phyloP scores from a whole-genome alignment of 106 monocot species.

The Xerophyta viscosa region DNA sequence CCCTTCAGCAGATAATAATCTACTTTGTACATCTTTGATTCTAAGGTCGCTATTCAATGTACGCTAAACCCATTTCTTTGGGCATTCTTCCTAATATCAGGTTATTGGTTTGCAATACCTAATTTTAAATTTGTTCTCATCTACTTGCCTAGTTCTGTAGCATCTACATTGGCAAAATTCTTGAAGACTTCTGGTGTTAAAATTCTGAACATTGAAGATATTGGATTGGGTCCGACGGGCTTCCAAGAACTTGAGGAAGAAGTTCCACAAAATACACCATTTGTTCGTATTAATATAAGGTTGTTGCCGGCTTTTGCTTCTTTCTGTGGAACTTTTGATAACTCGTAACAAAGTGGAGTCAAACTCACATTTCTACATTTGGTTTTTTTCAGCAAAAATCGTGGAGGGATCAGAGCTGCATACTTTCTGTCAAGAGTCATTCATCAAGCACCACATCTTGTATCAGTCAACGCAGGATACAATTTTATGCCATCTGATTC shows the following conservation, averaged over 20 bases:
- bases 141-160: constrained; percentile 55
- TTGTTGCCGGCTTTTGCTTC: constrained; percentile 10
- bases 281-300: constrained; percentile 76
- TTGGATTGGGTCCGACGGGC: constrained; percentile 63
- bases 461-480: constrained; percentile 44
- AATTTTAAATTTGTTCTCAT: constrained; percentile 4
- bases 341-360: neutral
- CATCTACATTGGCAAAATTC: constrained; percentile 44
- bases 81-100: neutral
- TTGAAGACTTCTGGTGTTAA: constrained; percentile 37
- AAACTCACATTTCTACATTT: too few relatives aligned
- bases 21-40: neutral
- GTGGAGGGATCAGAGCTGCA: constrained; percentile 59
- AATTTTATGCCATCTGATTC: constrained; percentile 79
- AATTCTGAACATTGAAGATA: constrained; percentile 74
- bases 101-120: neutral
- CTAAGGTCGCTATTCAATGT: neutral
- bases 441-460: constrained; percentile 36
- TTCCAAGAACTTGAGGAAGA: constrained; percentile 60
- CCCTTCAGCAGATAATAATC: neutral
- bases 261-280: constrained; percentile 28
- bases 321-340: neutral
- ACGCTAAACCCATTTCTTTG: neutral
- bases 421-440: constrained; percentile 50
- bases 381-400: constrained; percentile 56